These are phyloP conservation scores for Fusarium kyushuense DNA, from an alignment of 2,329 filamentous ascomycete species.

Conservation along the genomic window DNA sequence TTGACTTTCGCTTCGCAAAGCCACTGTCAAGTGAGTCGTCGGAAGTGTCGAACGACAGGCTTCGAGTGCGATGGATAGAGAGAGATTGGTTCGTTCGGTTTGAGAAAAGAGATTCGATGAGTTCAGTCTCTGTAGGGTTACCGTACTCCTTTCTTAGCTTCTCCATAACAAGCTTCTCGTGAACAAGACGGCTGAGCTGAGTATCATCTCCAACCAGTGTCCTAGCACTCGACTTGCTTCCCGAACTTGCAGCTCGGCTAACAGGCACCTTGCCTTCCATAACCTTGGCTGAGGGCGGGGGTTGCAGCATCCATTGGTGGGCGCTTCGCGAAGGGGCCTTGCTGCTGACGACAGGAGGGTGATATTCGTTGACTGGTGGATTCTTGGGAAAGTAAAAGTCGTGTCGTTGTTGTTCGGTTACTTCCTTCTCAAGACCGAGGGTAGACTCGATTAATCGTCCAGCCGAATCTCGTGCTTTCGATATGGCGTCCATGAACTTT, in stretches of 20 bases:
- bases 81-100: constrained; percentile 50
- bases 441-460: constrained; percentile 66
- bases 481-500: constrained; percentile 68
- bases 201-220: constrained; percentile 58
- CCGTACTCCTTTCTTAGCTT: constrained; percentile 58
- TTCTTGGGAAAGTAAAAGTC: constrained; percentile 73
- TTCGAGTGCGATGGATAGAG: constrained; percentile 53
- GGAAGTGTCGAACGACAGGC: constrained; percentile 55
- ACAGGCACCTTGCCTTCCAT: constrained; percentile 89
- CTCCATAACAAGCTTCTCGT: constrained; percentile 61
- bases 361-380: constrained; percentile 86
- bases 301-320: constrained; percentile 91
- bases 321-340: constrained; percentile 76
- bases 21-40: constrained; percentile 52
- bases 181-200: constrained; percentile 58
- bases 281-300: constrained; percentile 86
- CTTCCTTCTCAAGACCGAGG: constrained; percentile 64
- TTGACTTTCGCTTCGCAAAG: constrained; percentile 47
- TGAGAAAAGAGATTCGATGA: constrained; percentile 58
- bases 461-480: constrained; percentile 68
- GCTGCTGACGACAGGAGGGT: constrained; percentile 85
- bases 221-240: constrained; percentile 62
- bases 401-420: constrained; percentile 65
- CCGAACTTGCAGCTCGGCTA: constrained; percentile 70
- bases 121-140: constrained; percentile 57